Evolutionary conservation across 169 alveolate species (phyloP).

Genomic region (Babesia bovis): DNA sequence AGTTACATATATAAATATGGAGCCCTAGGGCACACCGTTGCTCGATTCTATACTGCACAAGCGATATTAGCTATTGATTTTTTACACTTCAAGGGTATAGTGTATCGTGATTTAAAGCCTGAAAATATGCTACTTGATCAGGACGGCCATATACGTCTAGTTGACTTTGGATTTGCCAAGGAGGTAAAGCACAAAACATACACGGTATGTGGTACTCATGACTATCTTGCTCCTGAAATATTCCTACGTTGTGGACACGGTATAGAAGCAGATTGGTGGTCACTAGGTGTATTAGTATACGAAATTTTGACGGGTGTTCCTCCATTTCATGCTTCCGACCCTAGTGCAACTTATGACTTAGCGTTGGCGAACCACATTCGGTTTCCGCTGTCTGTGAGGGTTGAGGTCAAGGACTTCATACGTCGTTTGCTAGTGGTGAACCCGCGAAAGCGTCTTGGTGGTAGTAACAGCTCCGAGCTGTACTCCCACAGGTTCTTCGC

Average conservation of each 20-base stretch:
- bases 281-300: conserved; percentile 80
- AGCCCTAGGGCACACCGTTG: conserved; percentile 49
- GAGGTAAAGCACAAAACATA: conserved; percentile 61
- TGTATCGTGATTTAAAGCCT: conserved; percentile 84
- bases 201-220: conserved; percentile 86
- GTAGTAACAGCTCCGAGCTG: conserved; percentile 71
- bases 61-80: conserved; percentile 79
- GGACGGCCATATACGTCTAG: conserved; percentile 77
- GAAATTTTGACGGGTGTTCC: conserved; percentile 86
- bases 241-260: conserved; percentile 82
- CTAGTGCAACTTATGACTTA: conserved; percentile 68
- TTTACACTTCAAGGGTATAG: conserved; percentile 75
- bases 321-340: conserved; percentile 79
- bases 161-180: conserved; percentile 84
- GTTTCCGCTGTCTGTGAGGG: conserved; percentile 61
- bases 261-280: conserved; percentile 85
- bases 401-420: conserved; percentile 76
- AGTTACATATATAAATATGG: conserved; percentile 63
- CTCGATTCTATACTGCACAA: conserved; percentile 76
- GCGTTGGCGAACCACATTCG: conserved; percentile 71
- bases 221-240: conserved; percentile 86
- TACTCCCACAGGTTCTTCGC: conserved; percentile 81
- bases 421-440: conserved; percentile 77
- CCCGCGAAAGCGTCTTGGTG: conserved; percentile 83
- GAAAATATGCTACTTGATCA: conserved; percentile 81